Conservation (phyloP, 345 rosid genomes). For the Trapa bicornis region DNA sequence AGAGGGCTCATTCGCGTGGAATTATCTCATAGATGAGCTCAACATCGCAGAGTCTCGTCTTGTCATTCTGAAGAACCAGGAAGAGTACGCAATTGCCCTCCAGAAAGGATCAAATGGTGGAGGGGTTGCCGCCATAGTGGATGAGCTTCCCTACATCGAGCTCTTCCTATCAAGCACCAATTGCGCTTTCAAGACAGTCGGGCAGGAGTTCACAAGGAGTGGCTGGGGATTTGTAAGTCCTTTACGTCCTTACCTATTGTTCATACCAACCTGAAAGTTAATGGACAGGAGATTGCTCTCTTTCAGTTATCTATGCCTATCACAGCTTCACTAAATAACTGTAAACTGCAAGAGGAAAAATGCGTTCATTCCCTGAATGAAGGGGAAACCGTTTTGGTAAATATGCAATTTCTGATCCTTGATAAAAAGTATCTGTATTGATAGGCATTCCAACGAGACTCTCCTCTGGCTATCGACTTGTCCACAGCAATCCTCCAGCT, state of each 20-base stretch:
- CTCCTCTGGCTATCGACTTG: conserved; percentile 84
- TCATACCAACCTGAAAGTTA: background rate
- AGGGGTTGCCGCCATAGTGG: conserved; percentile 91
- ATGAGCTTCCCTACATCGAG: conserved; percentile 86
- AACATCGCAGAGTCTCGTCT: conserved; percentile 61
- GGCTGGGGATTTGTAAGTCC: conserved; percentile 97
- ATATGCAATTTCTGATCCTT: conserved; percentile 2
- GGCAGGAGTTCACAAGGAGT: conserved; percentile 78
- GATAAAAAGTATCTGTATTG: background rate
- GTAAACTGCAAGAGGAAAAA: too few species aligned
- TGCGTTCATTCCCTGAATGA: too few species aligned
- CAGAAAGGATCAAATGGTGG: conserved; percentile 45
- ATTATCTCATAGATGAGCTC: conserved; percentile 69
- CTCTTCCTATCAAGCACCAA: conserved; percentile 50
- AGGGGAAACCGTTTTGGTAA: too few species aligned
- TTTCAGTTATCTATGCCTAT: too few species aligned
- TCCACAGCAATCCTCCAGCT: conserved; percentile 82
- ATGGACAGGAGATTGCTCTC: too few species aligned
- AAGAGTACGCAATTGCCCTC: conserved; percentile 47
- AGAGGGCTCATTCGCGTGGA: conserved; percentile 74
- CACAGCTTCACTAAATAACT: too few species aligned
- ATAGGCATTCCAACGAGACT: conserved; percentile 91
- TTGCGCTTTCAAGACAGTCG: conserved; percentile 62
- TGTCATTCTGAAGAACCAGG: conserved; percentile 31
- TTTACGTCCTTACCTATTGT: background rate